These are phyloP conservation scores for Ampelomyces quisqualis DNA, from an alignment of 2,329 filamentous ascomycete species.

Conservation along the genomic window DNA sequence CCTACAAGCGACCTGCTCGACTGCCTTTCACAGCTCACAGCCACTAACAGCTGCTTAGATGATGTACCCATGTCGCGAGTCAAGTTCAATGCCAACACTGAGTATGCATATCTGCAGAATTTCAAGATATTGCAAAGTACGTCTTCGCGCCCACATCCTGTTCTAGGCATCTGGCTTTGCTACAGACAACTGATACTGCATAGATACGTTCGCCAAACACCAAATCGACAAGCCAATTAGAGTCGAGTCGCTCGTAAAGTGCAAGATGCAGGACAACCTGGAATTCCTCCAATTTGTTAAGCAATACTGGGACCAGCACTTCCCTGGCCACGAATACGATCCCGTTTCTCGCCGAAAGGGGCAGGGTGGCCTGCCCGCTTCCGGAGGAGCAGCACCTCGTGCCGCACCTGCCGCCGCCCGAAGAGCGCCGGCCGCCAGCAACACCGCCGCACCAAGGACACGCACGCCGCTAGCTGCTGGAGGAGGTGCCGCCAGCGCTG, in stretches of 20 bases:
- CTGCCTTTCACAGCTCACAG: neutral
- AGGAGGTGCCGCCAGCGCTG: constrained; percentile 64
- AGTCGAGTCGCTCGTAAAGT: constrained; percentile 87
- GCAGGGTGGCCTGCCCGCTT: constrained; percentile 58
- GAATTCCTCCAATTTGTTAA: constrained; percentile 98
- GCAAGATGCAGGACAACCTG: constrained; percentile 99
- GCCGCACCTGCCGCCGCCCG: constrained; percentile 54
- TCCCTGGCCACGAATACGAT: constrained; percentile 95
- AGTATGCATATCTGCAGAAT: constrained; percentile 97
- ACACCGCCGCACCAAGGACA: constrained; percentile 44
- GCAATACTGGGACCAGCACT: constrained; percentile 97
- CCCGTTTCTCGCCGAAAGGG: constrained; percentile 82
- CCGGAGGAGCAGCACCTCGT: constrained; percentile 50
- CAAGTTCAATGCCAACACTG: constrained; percentile 96
- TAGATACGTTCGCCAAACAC: constrained; percentile 83
- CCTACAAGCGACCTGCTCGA: too few relatives aligned
- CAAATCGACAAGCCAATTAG: constrained; percentile 86
- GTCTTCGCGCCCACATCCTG: constrained; percentile 38
- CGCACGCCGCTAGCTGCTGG: constrained; percentile 44
- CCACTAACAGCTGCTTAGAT: constrained; percentile 47
- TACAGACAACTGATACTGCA: constrained; percentile 5
- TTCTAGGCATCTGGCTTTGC: too few relatives aligned
- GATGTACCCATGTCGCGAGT: constrained; percentile 94
- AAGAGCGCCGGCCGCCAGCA: constrained; percentile 46
- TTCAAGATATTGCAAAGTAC: constrained; percentile 96